Evolutionary conservation across 2,329 filamentous ascomycete genomes (phyloP).

Genomic region (Pyrenophora teres): DNA sequence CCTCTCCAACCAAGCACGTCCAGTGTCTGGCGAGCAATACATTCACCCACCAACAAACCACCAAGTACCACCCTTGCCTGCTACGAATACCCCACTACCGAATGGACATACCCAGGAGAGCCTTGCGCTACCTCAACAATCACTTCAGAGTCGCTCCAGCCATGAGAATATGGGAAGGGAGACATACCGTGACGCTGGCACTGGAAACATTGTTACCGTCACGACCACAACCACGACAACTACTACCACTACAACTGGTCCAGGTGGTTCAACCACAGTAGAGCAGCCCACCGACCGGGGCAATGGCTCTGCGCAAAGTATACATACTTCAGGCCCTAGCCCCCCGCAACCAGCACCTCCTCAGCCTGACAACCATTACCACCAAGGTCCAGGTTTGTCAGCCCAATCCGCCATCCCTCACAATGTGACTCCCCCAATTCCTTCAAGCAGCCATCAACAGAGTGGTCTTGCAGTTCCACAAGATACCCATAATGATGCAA

Average conservation of each 20-base stretch:
- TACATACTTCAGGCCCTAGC: conserved; percentile 41
- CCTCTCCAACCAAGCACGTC: conserved; percentile 35
- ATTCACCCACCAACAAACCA: conserved; percentile 19
- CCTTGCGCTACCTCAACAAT: conserved; percentile 21
- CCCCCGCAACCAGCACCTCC: conserved; percentile 38
- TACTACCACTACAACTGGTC: conserved; percentile 43
- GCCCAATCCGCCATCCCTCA: conserved; percentile 20
- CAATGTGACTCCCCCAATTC: conserved; percentile 9
- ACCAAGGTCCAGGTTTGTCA: conserved; percentile 18
- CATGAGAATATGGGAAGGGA: conserved; percentile 37
- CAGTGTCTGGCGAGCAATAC: conserved; percentile 36
- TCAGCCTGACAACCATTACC: conserved; percentile 17
- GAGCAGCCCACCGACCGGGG: conserved; percentile 31
- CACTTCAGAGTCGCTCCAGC: conserved; percentile 24
- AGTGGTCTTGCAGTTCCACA: conserved; percentile 10
- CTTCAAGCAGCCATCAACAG: conserved; percentile 6
- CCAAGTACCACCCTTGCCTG: conserved; percentile 21
- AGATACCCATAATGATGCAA: conserved; percentile 12
- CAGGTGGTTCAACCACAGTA: conserved; percentile 42
- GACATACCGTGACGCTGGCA: conserved; percentile 37
- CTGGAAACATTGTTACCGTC: conserved; percentile 42
- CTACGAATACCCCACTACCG: conserved; percentile 1
- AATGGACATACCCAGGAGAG: conserved; percentile 12
- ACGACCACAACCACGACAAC: conserved; percentile 46
- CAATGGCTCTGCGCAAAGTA: conserved; percentile 27